Conservation (phyloP, 371 early-diverging fungal genomes). For the Phascolomyces articulosus region DNA sequence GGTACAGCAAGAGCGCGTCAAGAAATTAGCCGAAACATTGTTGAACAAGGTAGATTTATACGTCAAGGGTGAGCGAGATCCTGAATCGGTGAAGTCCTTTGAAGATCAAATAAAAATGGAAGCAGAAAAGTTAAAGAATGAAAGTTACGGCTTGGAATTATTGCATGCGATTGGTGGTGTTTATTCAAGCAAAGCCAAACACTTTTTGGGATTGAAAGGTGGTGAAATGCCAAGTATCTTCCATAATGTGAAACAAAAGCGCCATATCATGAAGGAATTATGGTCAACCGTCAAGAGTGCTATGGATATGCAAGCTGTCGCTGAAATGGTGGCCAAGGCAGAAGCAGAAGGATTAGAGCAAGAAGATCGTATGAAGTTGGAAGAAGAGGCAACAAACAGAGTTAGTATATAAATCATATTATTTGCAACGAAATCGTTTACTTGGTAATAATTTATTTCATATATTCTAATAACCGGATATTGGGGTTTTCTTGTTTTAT, state of each 20-base stretch:
- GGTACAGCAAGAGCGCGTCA: constrained; percentile 72
- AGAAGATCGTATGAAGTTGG: constrained; percentile 66
- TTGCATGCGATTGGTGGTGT: constrained; percentile 91
- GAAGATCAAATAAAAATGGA: constrained; percentile 73
- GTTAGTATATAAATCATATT: no score
- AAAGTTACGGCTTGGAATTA: constrained; percentile 91
- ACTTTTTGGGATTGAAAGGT: constrained; percentile 68
- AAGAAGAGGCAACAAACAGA: constrained; percentile 74
- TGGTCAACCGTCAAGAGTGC: constrained; percentile 91
- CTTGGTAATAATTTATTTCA: no score
- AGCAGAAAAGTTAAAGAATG: constrained; percentile 85
- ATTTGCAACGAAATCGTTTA: no score
- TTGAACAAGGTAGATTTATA: constrained; percentile 78
- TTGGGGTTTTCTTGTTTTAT: no score
- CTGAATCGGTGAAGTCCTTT: constrained; percentile 60
- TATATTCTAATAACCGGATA: background rate
- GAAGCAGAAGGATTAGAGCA: constrained; percentile 78
- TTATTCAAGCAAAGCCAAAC: constrained; percentile 85
- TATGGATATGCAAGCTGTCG: constrained; percentile 87
- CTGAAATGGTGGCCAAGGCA: constrained; percentile 82
- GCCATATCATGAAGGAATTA: constrained; percentile 84
- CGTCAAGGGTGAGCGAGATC: constrained; percentile 61
- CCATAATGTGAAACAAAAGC: constrained; percentile 72
- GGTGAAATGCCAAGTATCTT: constrained; percentile 68
- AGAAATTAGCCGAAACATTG: constrained; percentile 76